Percentiles rank a stretch among this genome's conserved stretches.
Evolutionary conservation across 2,329 filamentous ascomycete species (phyloP).

Genomic region (Fusarium heterosporum): DNA sequence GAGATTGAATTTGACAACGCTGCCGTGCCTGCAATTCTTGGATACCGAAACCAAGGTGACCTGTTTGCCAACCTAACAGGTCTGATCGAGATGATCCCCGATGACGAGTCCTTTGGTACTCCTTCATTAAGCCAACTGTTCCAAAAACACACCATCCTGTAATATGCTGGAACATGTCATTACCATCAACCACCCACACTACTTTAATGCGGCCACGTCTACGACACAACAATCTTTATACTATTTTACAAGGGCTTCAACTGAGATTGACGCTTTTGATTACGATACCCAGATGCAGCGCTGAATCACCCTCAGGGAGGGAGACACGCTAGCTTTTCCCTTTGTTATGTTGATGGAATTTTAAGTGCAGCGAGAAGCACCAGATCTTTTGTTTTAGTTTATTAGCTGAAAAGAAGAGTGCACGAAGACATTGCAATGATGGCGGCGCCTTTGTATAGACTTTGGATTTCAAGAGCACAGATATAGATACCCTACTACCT

Average conservation of each 20-base stretch:
- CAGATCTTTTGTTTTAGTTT: slow-evolving; percentile 13
- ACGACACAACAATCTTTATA: slow-evolving; percentile 31
- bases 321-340: slow-evolving; percentile 24
- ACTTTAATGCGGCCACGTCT: slow-evolving; percentile 47
- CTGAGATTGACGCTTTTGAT: slow-evolving; percentile 31
- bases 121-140: slow-evolving; percentile 65
- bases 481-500: slow-evolving; percentile 40
- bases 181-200: slow-evolving; percentile 9
- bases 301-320: slow-evolving; percentile 25
- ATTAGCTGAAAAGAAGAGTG: slow-evolving; percentile 18
- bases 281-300: slow-evolving; percentile 45
- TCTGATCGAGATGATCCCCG: slow-evolving; percentile 85
- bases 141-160: slow-evolving; percentile 64
- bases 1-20: slow-evolving; percentile 95
- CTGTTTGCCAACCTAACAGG: slow-evolving; percentile 91
- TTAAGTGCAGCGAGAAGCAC: slow-evolving; percentile 9
- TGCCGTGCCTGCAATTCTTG: slow-evolving; percentile 86
- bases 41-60: slow-evolving; percentile 88
- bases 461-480: slow-evolving; percentile 21
- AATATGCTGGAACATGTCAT: slow-evolving; percentile 37
- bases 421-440: slow-evolving; percentile 30
- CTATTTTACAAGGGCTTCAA: slow-evolving; percentile 18
- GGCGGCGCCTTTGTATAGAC: slow-evolving; percentile 28
- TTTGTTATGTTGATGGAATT: slow-evolving; percentile 33
- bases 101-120: slow-evolving; percentile 69